Evolutionary conservation across 2,329 filamentous ascomycete species (phyloP), one percentile per base, ranked within the genome.

Genomic region (Teratosphaeria pseudoeucalypti): DNA sequence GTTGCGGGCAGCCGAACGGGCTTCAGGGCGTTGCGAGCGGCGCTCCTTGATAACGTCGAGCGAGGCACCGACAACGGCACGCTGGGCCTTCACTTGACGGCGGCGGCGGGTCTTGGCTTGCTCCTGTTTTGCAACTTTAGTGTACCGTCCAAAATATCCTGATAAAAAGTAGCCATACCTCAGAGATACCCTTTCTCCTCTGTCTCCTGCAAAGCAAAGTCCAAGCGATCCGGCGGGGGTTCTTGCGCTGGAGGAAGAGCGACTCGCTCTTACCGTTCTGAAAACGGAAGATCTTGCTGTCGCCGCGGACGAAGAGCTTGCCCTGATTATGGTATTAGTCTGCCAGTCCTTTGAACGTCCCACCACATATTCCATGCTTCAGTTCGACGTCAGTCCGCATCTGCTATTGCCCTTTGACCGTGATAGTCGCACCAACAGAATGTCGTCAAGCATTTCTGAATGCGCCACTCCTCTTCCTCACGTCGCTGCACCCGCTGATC

Each of bases 201-300:
- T 95, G 90, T 81, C 92, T 89, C 80, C 94, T 88, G 90, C 90
- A 99, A 68, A 99, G 89, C 74, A 92, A 87, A 71, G 94, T 99
- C 94, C 94, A 99, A 72, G 92, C 87, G 80, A 99, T 97, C 79
- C 92, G 91, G 81, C 94, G 92, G 78, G 94, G 94, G 87, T 99
- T 99, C 90, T 99, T 99, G 85, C 94, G 92, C 86, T 99, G 94
- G 73, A 97, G 90, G 87, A 99, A 99, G 71, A 99, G 90, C 71
- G 91, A 96, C 84, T 99, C 94, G 81, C 90, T 92, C 85, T 99
- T 99, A 84, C 94, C 91, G 82, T 95, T 96, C 82, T 96, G 91
- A 89, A 99, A 99, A 78, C 94, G 92, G 89, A 99, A 99, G 85
- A 97, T 87, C 86, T 97, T 99, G 91, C 89, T 95, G 86, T 99